Percentiles rank a stretch among this genome's conserved stretches.
Conservation (phyloP, 805 yeast species). For the Ogataea salicorniae region DNA sequence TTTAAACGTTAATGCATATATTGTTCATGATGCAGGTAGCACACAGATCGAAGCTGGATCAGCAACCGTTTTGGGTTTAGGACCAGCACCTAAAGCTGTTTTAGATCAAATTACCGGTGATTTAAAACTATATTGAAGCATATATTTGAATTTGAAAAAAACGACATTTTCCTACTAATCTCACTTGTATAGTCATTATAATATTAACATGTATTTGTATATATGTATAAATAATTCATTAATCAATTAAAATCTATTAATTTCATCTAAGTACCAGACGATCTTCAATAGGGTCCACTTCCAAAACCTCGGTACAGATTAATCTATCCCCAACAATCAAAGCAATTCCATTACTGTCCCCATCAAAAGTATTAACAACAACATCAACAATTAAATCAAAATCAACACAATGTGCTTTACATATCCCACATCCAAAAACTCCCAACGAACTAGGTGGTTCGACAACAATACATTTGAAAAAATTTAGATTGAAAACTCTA, state of each 20-base stretch:
- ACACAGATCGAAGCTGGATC: conserved; percentile 96
- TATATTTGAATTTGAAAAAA: no score
- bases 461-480: conserved; percentile 41
- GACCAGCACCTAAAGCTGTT: conserved; percentile 87
- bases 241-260: not conserved
- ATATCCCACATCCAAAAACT: conserved; percentile 17
- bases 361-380: conserved; percentile 15
- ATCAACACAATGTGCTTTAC: conserved; percentile 45
- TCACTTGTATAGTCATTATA: not conserved
- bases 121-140: conserved; percentile 58
- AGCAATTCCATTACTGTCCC: conserved; percentile 17
- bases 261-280: conserved; percentile 31
- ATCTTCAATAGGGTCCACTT: conserved; percentile 36
- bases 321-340: conserved; percentile 40
- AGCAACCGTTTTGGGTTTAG: conserved; percentile 93
- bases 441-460: conserved; percentile 22
- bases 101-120: conserved; percentile 79
- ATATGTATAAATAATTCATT: not conserved
- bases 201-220: conserved; percentile 1
- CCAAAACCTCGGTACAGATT: conserved; percentile 39
- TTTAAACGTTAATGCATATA: conserved; percentile 68
- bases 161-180: no score
- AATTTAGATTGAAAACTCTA: conserved; percentile 6
- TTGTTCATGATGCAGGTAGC: conserved; percentile 94
- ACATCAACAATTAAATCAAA: conserved; percentile 44